Conservation (phyloP, 352 stramenopile genomes). For the Globisporangium abappressorium region DNA sequence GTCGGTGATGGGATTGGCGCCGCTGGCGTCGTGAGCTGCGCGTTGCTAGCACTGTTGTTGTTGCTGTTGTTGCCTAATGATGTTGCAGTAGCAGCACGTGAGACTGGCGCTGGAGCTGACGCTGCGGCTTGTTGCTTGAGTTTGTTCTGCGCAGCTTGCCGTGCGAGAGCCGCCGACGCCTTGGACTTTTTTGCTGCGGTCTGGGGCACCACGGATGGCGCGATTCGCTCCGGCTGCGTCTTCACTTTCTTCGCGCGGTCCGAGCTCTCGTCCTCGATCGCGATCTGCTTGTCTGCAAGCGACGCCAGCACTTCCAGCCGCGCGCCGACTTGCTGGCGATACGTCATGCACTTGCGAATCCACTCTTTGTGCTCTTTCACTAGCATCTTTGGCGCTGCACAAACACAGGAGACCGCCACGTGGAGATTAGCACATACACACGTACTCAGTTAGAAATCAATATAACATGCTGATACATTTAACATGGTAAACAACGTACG, state of each 20-base stretch:
- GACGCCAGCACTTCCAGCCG: constrained; percentile 74
- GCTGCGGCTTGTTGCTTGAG: constrained; percentile 7
- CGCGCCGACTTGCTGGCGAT: constrained; percentile 69
- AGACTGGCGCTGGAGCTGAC: not conserved
- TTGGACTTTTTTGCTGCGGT: constrained; percentile 13
- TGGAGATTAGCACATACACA: not conserved
- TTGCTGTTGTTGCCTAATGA: not conserved
- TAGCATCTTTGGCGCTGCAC: constrained; percentile 45
- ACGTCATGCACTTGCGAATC: constrained; percentile 55
- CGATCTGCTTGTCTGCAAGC: constrained; percentile 78
- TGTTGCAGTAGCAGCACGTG: not conserved
- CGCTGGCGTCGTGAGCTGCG: constrained; percentile 8
- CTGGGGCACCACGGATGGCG: not conserved
- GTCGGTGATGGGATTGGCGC: constrained; percentile 19
- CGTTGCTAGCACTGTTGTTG: not conserved
- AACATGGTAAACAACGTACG: constrained; percentile 35
- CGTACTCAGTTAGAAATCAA: no score
- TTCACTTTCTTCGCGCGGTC: constrained; percentile 8
- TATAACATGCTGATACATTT: no score
- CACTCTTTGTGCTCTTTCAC: constrained; percentile 71
- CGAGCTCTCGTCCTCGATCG: constrained; percentile 43
- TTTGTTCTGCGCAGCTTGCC: constrained; percentile 13
- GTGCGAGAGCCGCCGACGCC: constrained; percentile 9
- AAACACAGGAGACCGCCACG: no score
- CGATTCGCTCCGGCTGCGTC: constrained; percentile 7